These are phyloP conservation scores for Medicago arabica DNA, from an alignment of 306 rosid species.

Conservation along the genomic window DNA sequence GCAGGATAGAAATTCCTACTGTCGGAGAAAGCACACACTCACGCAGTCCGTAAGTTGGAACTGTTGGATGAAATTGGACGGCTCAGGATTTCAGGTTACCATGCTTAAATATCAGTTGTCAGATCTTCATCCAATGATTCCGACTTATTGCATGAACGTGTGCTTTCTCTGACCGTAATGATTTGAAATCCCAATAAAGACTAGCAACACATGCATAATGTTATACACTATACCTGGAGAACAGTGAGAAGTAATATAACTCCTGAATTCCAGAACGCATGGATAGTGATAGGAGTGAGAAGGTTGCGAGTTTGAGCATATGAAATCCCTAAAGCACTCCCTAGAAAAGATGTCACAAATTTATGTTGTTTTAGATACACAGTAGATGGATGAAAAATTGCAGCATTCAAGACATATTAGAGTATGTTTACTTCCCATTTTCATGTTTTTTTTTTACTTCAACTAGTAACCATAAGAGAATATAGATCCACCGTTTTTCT, in stretches of 20 bases:
- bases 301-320: slow-evolving; percentile 98
- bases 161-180: neutral
- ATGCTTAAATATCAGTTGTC: neutral
- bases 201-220: neutral
- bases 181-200: neutral
- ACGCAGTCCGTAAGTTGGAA: neutral
- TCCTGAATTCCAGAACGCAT: slow-evolving; percentile 95
- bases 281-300: slow-evolving; percentile 93
- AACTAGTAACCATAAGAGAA: too few species aligned
- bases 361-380: slow-evolving; percentile 25
- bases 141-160: neutral
- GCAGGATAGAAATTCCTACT: neutral
- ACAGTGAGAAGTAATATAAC: slow-evolving; percentile 87
- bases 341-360: slow-evolving; percentile 50
- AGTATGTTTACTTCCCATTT: too few species aligned
- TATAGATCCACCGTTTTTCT: too few species aligned
- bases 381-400: slow-evolving; percentile 10
- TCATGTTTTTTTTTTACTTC: too few species aligned
- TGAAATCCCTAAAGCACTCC: slow-evolving; percentile 86
- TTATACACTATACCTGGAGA: slow-evolving; percentile 65
- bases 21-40: neutral
- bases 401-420: slow-evolving; percentile 7
- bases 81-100: neutral
- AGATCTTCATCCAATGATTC: neutral
- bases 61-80: neutral